Evolutionary conservation across 176 grass and related monocot species (phyloP).

Genomic region (Puya raimondii): DNA sequence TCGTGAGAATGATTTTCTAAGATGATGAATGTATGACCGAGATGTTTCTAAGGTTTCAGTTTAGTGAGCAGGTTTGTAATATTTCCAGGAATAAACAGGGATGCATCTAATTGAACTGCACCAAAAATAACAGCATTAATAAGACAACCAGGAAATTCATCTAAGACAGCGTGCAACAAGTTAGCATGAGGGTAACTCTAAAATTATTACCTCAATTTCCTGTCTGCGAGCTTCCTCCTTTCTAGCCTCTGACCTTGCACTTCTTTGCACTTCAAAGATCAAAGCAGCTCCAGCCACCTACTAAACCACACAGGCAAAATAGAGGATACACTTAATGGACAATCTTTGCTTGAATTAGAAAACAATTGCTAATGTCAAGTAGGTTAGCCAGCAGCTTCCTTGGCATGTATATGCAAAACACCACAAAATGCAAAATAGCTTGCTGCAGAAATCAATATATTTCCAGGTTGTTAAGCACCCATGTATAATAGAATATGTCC

Average conservation of each 20-base stretch:
- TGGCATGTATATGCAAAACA: too few relatives aligned
- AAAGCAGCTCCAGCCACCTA: constrained; percentile 84
- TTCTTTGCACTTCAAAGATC: constrained; percentile 95
- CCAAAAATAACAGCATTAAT: too few relatives aligned
- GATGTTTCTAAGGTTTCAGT: too few relatives aligned
- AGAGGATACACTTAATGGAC: not conserved
- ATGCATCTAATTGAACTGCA: too few relatives aligned
- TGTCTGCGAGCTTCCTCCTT: constrained; percentile 87
- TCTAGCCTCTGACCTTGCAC: constrained; percentile 88
- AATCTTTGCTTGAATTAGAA: constrained; percentile 7
- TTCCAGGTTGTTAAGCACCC: not conserved
- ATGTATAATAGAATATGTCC: not conserved
- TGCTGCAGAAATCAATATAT: too few relatives aligned
- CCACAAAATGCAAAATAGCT: too few relatives aligned
- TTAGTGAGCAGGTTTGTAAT: too few relatives aligned
- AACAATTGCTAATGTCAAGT: not conserved
- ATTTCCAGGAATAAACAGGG: too few relatives aligned
- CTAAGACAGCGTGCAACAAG: not conserved
- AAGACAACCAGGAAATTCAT: too few relatives aligned
- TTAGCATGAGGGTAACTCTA: not conserved
- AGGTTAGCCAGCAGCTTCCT: not conserved
- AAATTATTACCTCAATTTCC: constrained; percentile 73
- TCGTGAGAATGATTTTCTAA: too few relatives aligned
- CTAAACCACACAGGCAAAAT: constrained; percentile 12
- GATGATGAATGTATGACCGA: too few relatives aligned